Evolutionary conservation across 1,139 yeast species (phyloP).

Genomic region (Taphrina communis): DNA sequence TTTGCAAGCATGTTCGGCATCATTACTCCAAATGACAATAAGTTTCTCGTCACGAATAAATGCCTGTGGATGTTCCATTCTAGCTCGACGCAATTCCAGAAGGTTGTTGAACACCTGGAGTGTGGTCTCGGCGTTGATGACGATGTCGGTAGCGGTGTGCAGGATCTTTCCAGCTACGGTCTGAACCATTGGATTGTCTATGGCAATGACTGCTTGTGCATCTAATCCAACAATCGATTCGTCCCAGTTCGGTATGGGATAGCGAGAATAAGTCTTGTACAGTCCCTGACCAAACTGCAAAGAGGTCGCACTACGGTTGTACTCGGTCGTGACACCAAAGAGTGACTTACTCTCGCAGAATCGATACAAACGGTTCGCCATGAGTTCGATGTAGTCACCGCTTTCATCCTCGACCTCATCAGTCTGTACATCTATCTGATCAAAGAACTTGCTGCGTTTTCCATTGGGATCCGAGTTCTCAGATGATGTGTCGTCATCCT

Average conservation of each 20-base stretch:
- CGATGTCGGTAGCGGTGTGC: constrained; percentile 16
- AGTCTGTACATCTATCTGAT: constrained; percentile 9
- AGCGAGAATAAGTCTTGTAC: constrained; percentile 21
- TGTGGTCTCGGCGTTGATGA: constrained; percentile 18
- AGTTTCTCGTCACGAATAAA: constrained; percentile 43
- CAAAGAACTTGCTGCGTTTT: constrained; percentile 16
- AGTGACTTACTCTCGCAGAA: constrained; percentile 21
- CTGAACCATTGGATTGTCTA: constrained; percentile 25
- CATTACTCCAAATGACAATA: constrained; percentile 44
- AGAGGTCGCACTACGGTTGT: constrained; percentile 16
- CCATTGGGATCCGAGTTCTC: constrained; percentile 7
- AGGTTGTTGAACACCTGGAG: constrained; percentile 29
- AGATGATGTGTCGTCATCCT: neutral
- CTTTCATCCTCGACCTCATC: constrained; percentile 25
- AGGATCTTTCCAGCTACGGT: constrained; percentile 19
- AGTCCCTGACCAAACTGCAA: constrained; percentile 15
- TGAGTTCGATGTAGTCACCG: constrained; percentile 28
- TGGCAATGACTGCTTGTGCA: constrained; percentile 23
- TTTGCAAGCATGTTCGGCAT: constrained; percentile 38
- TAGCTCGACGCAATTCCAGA: constrained; percentile 29
- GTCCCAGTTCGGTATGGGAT: constrained; percentile 24
- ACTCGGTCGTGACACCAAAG: constrained; percentile 10
- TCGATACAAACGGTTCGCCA: constrained; percentile 22
- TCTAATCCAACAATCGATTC: constrained; percentile 22
- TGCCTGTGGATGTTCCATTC: constrained; percentile 44